Percentiles rank a stretch among this genome's conserved stretches.
Conservation (phyloP, 2,329 filamentous ascomycete genomes). For the Alternaria panax region DNA sequence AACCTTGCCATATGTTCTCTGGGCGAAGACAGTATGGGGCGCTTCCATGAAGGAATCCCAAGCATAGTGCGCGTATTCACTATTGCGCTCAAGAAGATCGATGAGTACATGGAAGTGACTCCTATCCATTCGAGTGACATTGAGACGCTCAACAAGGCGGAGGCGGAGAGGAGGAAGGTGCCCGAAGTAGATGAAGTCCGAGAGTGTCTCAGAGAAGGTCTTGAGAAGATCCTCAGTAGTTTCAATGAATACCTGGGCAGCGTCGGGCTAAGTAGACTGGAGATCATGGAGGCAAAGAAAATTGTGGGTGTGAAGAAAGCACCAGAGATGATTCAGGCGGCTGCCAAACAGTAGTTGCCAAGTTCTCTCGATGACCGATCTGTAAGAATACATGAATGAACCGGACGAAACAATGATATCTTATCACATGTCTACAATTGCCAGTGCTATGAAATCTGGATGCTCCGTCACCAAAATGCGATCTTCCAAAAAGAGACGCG, state of each 20-base stretch:
- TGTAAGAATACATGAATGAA: neutral
- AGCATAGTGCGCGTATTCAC: slow-evolving; percentile 77
- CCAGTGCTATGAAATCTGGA: neutral
- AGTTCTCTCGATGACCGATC: neutral
- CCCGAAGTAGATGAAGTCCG: slow-evolving; percentile 76
- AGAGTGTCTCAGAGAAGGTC: slow-evolving; percentile 67
- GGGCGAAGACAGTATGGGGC: slow-evolving; percentile 81
- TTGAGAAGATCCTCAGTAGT: slow-evolving; percentile 70
- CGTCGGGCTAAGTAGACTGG: slow-evolving; percentile 72
- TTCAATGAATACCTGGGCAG: slow-evolving; percentile 79
- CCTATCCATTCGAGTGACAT: slow-evolving; percentile 82
- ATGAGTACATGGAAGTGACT: slow-evolving; percentile 68
- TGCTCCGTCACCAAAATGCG: neutral
- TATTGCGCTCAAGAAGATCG: slow-evolving; percentile 70
- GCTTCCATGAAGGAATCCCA: slow-evolving; percentile 83
- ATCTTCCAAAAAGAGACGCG: neutral
- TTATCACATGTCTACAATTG: neutral
- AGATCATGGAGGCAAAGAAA: slow-evolving; percentile 69
- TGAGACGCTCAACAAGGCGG: slow-evolving; percentile 57
- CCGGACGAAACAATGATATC: neutral
- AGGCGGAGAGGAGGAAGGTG: slow-evolving; percentile 54
- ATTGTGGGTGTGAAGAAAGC: slow-evolving; percentile 22
- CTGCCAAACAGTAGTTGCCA: neutral
- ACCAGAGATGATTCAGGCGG: slow-evolving; percentile 35
- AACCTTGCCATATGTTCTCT: slow-evolving; percentile 76